Conservation (phyloP, 352 stramenopile genomes). For the Phytophthora constricta region DNA sequence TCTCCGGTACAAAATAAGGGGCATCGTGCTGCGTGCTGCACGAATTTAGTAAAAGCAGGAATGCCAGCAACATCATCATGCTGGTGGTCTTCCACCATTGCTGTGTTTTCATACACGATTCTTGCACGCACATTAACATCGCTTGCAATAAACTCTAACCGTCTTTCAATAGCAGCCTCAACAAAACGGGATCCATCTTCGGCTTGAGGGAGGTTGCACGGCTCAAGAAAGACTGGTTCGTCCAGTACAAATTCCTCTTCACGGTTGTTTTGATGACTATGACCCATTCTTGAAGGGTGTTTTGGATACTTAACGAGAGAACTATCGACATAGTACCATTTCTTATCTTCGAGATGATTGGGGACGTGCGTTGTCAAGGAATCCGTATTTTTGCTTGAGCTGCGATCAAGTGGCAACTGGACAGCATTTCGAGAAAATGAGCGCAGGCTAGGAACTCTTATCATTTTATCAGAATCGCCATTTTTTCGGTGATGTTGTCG, state of each 20-base stretch:
- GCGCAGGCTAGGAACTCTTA: constrained; percentile 6
- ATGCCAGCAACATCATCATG: constrained; percentile 22
- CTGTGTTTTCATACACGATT: constrained; percentile 65
- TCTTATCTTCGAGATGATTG: constrained; percentile 35
- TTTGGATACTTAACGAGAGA: constrained; percentile 41
- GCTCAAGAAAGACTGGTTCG: constrained; percentile 33
- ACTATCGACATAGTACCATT: constrained; percentile 37
- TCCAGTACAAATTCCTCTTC: constrained; percentile 38
- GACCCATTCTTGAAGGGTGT: constrained; percentile 33
- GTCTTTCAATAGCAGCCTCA: constrained; percentile 21
- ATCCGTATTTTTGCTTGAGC: constrained; percentile 15
- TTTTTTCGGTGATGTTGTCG: constrained; percentile 21
- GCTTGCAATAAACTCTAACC: constrained; percentile 45
- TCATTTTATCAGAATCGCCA: not conserved
- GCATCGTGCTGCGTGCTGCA: constrained; percentile 6
- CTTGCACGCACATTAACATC: constrained; percentile 43
- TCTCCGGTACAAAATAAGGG: constrained; percentile 51
- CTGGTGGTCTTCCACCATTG: constrained; percentile 30
- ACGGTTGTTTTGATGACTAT: constrained; percentile 21
- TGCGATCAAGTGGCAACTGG: constrained; percentile 5
- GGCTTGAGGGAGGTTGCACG: constrained; percentile 21
- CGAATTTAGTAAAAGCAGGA: constrained; percentile 29
- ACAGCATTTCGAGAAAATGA: not conserved
- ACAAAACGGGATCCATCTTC: constrained; percentile 25
- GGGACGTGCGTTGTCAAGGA: constrained; percentile 3